Conservation (phyloP, 495 filamentous ascomycete genomes). For the Aspergillus bridgeri region DNA sequence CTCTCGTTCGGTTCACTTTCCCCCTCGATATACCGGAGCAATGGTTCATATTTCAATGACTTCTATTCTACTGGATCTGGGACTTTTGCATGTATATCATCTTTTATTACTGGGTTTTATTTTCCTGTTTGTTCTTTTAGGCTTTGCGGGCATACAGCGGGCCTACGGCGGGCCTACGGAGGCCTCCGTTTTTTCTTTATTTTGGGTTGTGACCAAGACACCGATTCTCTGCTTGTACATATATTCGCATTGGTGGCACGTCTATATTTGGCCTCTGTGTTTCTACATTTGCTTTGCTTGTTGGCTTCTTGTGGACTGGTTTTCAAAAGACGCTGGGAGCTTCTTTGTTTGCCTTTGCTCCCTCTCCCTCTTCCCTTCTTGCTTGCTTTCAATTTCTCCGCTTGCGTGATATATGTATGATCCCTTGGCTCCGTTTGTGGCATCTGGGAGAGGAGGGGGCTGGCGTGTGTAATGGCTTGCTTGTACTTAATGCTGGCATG, state of each 20-base stretch:
- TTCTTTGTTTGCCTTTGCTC: neutral
- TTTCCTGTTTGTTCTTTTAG: slow-evolving; percentile 16
- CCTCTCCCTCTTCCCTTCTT: neutral
- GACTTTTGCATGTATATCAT: slow-evolving; percentile 26
- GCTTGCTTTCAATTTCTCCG: neutral
- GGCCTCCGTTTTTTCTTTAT: slow-evolving; percentile 1
- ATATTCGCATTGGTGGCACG: slow-evolving; percentile 29
- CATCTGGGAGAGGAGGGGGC: slow-evolving; percentile 10
- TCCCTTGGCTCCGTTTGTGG: slow-evolving; percentile 12
- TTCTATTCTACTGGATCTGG: slow-evolving; percentile 15
- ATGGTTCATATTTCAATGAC: slow-evolving; percentile 1
- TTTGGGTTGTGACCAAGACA: slow-evolving; percentile 4
- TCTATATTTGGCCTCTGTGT: slow-evolving; percentile 12
- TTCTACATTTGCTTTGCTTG: slow-evolving; percentile 9
- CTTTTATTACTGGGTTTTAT: slow-evolving; percentile 15
- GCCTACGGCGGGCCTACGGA: neutral
- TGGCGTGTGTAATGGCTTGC: slow-evolving; percentile 15
- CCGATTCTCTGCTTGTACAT: slow-evolving; percentile 24
- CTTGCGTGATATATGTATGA: slow-evolving; percentile 19
- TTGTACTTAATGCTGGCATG: slow-evolving; percentile 16
- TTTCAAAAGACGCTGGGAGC: slow-evolving; percentile 8
- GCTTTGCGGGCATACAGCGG: slow-evolving; percentile 17
- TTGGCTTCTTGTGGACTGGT: slow-evolving; percentile 6
- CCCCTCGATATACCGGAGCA: neutral
- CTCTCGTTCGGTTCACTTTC: slow-evolving; percentile 11